A percentile compares a stretch with the other conserved stretches of the same genome.
phyloP scores from a whole-genome alignment of 305 asterid species.

The Solanum hybrid region DNA sequence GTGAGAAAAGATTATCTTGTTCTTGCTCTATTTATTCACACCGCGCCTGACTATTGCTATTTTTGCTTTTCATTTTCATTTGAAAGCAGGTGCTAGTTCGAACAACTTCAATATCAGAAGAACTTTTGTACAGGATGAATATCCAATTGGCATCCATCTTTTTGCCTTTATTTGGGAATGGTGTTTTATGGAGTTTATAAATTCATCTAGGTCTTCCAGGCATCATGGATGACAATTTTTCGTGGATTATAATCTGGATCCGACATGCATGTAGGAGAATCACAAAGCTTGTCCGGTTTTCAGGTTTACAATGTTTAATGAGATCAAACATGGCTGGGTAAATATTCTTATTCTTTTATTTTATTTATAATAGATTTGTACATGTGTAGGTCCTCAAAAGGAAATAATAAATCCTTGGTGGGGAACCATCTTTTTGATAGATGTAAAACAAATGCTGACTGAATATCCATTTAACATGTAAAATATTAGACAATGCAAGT shows the following conservation, averaged over 20 bases:
- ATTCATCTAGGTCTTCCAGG: background rate
- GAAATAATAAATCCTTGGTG: background rate
- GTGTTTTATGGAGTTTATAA: background rate
- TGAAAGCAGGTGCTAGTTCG: conserved; percentile 9
- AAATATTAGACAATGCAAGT: background rate
- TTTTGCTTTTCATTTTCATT: background rate
- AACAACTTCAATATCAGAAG: background rate
- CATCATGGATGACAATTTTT: background rate
- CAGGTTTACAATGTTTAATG: background rate
- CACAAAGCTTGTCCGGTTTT: background rate
- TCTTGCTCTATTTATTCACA: background rate
- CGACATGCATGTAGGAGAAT: background rate
- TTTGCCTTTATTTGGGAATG: background rate
- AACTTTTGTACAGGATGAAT: conserved; percentile 5
- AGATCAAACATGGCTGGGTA: background rate
- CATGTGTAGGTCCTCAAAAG: background rate
- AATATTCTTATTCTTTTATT: background rate
- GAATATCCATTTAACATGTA: background rate
- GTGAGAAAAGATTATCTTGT: background rate
- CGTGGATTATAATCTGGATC: background rate
- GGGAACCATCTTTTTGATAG: background rate
- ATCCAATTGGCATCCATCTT: conserved; percentile 6
- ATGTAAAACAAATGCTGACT: background rate
- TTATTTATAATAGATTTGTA: background rate
- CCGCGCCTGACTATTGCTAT: background rate